Conservation (phyloP, 495 filamentous ascomycete species). For the Penicillium paxilli region DNA sequence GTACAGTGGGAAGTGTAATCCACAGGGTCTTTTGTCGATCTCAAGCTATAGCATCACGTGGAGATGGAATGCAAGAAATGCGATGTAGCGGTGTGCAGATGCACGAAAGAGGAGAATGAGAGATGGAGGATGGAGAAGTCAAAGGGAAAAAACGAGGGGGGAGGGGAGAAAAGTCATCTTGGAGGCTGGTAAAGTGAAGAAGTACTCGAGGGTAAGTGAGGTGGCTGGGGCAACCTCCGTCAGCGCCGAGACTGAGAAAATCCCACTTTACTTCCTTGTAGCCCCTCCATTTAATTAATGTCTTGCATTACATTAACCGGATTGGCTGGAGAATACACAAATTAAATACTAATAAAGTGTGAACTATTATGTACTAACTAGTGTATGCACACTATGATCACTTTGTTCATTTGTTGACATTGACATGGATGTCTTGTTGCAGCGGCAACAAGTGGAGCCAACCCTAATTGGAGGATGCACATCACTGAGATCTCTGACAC, state of each 20-base stretch:
- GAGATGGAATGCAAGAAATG: constrained; percentile 8
- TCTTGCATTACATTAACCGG: constrained; percentile 19
- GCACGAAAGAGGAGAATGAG: constrained; percentile 6
- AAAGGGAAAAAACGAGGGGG: background rate
- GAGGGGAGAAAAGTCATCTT: constrained; percentile 13
- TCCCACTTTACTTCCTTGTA: background rate
- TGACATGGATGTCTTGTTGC: constrained; percentile 11
- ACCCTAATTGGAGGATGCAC: background rate
- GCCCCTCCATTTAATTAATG: constrained; percentile 19
- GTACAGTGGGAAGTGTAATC: background rate
- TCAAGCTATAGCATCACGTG: constrained; percentile 9
- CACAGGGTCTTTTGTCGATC: background rate
- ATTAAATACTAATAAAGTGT: too few relatives aligned
- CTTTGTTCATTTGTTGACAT: too few relatives aligned
- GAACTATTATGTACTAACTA: too few relatives aligned
- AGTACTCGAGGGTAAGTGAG: background rate
- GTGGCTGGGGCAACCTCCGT: constrained; percentile 23
- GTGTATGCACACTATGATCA: too few relatives aligned
- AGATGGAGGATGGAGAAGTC: background rate
- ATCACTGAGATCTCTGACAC: too few relatives aligned
- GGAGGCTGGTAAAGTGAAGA: constrained; percentile 25
- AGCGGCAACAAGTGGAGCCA: constrained; percentile 16
- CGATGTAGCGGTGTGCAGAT: constrained; percentile 10
- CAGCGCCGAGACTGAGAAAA: too few relatives aligned
- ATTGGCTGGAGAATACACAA: background rate